Evolutionary conservation across 2,329 filamentous ascomycete genomes (phyloP).

Genomic region (Hymenoscyphus infarciens): DNA sequence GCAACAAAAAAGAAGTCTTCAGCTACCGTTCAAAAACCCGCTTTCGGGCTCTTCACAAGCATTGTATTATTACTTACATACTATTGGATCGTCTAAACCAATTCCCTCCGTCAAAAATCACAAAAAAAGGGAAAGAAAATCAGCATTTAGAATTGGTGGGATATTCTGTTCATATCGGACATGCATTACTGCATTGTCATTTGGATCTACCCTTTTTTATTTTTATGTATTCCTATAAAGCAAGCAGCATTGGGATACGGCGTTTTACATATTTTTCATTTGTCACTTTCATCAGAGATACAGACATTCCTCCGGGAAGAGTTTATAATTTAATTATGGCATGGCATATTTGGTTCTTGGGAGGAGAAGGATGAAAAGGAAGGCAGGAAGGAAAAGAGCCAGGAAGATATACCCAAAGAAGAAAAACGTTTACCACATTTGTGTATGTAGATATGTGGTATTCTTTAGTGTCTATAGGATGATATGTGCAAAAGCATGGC

Average conservation of each 20-base stretch:
- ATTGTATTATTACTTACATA: not conserved
- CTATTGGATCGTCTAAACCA: not conserved
- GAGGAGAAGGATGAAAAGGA: not conserved
- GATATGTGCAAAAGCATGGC: not conserved
- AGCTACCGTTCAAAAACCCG: not conserved
- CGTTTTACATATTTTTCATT: not conserved
- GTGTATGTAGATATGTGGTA: not conserved
- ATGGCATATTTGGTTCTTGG: not conserved
- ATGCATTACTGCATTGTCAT: too few relatives aligned
- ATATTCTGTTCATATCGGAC: not conserved
- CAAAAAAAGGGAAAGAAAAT: not conserved
- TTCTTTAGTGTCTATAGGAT: not conserved
- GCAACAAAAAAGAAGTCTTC: conserved; percentile 24
- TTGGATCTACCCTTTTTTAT: too few relatives aligned
- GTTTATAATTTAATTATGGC: not conserved
- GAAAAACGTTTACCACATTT: not conserved
- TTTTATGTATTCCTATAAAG: not conserved
- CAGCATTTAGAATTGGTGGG: not conserved
- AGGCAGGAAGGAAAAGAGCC: not conserved
- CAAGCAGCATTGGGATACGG: not conserved
- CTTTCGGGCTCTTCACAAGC: not conserved
- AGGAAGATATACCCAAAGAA: conserved; percentile 1
- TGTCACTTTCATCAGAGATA: not conserved
- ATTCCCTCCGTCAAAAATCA: not conserved
- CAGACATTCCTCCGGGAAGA: not conserved